Conservation (phyloP, 306 rosid genomes). For the Adenanthera pavonina region DNA sequence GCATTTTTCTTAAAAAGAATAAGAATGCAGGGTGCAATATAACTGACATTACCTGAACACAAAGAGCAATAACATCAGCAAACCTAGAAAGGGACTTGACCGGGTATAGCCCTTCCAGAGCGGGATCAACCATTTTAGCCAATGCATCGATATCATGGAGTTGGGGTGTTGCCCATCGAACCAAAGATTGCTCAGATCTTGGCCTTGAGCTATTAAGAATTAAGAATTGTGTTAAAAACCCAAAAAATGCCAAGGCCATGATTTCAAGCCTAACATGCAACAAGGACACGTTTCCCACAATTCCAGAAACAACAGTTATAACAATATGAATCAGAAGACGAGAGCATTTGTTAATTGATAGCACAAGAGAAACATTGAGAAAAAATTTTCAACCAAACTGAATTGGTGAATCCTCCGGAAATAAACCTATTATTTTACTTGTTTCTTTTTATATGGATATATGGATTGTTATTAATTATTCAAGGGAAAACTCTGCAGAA, state of each 20-base stretch:
- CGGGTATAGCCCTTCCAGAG: constrained; percentile 85
- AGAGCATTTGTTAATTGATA: background rate
- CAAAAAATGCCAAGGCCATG: constrained; percentile 12
- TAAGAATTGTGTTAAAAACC: constrained; percentile 31
- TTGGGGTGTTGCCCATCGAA: constrained; percentile 98
- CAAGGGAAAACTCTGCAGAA: background rate
- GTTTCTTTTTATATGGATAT: background rate
- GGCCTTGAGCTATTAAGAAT: constrained; percentile 67
- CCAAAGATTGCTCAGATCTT: constrained; percentile 91
- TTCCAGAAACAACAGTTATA: constrained; percentile 7
- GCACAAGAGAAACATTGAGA: background rate
- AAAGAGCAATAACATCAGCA: constrained; percentile 94
- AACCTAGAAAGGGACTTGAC: constrained; percentile 96
- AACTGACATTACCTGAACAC: constrained; percentile 83
- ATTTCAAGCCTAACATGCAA: background rate
- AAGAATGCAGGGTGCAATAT: background rate
- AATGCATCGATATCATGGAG: constrained; percentile 97
- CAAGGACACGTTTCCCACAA: background rate
- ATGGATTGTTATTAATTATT: background rate
- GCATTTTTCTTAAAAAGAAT: background rate
- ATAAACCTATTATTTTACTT: background rate
- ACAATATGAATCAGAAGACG: background rate
- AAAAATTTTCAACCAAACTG: background rate
- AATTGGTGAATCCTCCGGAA: background rate
- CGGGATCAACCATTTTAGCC: constrained; percentile 96